A percentile compares a stretch with the other conserved stretches of the same genome.
These are phyloP conservation scores for Glarea lozoyensis DNA, from an alignment of 495 filamentous ascomycete genomes.

Conservation along the genomic window DNA sequence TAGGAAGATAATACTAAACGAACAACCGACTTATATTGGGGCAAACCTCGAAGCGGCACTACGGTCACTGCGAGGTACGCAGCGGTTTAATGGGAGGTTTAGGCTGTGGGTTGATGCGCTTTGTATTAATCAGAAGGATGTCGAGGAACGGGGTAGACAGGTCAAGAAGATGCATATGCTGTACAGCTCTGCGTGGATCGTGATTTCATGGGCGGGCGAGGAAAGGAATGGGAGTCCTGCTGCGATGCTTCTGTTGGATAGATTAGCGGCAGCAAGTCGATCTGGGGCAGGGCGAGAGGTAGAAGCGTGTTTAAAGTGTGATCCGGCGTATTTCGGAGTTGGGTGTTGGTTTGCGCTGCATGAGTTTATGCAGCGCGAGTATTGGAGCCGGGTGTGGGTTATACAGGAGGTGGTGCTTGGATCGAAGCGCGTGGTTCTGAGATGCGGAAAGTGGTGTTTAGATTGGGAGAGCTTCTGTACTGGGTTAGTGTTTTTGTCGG, in stretches of 20 bases:
- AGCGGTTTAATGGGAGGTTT: not conserved
- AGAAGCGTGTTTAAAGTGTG: not conserved
- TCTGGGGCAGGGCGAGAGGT: not conserved
- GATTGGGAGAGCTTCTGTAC: slow-evolving; percentile 17
- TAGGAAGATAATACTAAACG: slow-evolving; percentile 7
- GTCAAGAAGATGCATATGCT: slow-evolving; percentile 25
- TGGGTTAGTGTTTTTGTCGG: slow-evolving; percentile 4
- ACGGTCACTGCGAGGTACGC: not conserved
- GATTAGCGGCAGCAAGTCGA: not conserved
- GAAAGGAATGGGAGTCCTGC: slow-evolving; percentile 3
- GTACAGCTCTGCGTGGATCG: slow-evolving; percentile 17
- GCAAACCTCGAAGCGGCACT: slow-evolving; percentile 8
- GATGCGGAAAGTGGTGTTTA: slow-evolving; percentile 7
- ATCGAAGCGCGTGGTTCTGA: slow-evolving; percentile 1
- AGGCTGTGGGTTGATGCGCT: slow-evolving; percentile 28
- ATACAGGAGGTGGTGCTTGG: slow-evolving; percentile 15
- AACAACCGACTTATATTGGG: not conserved
- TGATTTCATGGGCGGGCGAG: slow-evolving; percentile 22
- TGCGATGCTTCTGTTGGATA: slow-evolving; percentile 3
- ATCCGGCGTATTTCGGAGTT: slow-evolving; percentile 8
- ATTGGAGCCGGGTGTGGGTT: slow-evolving; percentile 15
- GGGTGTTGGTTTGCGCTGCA: slow-evolving; percentile 4
- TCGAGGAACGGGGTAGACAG: slow-evolving; percentile 21
- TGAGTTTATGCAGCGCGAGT: slow-evolving; percentile 4
- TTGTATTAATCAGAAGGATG: slow-evolving; percentile 29